Evolutionary conservation across 345 rosid species (phyloP).

Genomic region (Cardamine chenopodiifolia): DNA sequence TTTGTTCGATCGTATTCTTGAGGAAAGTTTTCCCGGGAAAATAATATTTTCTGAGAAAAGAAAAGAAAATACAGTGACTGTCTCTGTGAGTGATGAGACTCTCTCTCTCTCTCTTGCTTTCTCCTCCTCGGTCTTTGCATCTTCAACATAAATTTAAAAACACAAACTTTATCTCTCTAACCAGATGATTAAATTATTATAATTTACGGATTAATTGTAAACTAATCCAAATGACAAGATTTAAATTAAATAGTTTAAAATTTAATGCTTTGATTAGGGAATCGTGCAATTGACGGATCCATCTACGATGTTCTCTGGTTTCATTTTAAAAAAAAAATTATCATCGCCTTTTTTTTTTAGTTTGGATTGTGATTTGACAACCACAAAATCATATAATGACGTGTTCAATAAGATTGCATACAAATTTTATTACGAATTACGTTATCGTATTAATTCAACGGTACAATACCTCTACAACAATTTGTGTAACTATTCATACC

Average conservation of each 20-base stretch:
- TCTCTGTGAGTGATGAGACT: constrained; percentile 11
- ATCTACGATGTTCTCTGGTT: constrained; percentile 34
- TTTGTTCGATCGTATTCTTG: not conserved
- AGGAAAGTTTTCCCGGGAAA: constrained; percentile 3
- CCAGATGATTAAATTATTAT: constrained; percentile 39
- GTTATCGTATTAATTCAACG: constrained; percentile 2
- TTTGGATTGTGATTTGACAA: constrained; percentile 14
- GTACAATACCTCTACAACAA: constrained; percentile 6
- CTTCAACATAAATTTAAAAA: constrained; percentile 41
- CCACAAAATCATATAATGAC: constrained; percentile 16
- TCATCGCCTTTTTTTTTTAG: not conserved
- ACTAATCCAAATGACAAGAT: constrained; percentile 41
- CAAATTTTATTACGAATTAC: not conserved
- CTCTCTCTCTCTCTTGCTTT: constrained; percentile 12
- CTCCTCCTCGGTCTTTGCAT: constrained; percentile 30
- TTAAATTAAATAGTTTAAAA: constrained; percentile 23
- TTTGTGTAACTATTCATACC: not conserved
- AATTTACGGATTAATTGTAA: constrained; percentile 20
- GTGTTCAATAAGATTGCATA: not conserved
- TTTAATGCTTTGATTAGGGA: constrained; percentile 35
- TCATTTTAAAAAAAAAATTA: not conserved
- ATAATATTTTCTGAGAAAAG: constrained; percentile 13
- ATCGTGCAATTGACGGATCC: constrained; percentile 58
- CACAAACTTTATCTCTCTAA: constrained; percentile 27
- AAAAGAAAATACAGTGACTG: constrained; percentile 37